Percentiles rank a stretch among this genome's conserved stretches.
Evolutionary conservation across 2,329 filamentous ascomycete genomes (phyloP).

Genomic region (Phyllosticta citriasiana): DNA sequence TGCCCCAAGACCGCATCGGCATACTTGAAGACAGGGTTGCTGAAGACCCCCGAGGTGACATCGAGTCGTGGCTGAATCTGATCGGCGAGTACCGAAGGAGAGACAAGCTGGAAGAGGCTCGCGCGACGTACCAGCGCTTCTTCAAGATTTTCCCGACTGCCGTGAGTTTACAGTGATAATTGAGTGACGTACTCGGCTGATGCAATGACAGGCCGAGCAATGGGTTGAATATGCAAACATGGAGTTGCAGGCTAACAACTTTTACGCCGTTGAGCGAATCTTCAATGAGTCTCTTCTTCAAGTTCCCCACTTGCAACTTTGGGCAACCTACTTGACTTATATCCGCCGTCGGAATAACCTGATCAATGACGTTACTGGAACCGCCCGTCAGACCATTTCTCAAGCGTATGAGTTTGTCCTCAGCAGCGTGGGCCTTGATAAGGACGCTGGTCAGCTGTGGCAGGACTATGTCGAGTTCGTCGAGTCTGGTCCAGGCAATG

Average conservation of each 20-base stretch:
- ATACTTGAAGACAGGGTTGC: slow-evolving; percentile 83
- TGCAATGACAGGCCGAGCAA: slow-evolving; percentile 60
- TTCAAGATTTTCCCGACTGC: slow-evolving; percentile 80
- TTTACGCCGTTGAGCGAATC: slow-evolving; percentile 68
- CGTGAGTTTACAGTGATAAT: slow-evolving; percentile 51
- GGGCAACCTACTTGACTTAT: slow-evolving; percentile 91
- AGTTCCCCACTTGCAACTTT: slow-evolving; percentile 76
- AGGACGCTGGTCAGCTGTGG: slow-evolving; percentile 84
- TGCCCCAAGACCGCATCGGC: slow-evolving; percentile 64
- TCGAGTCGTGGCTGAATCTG: slow-evolving; percentile 82
- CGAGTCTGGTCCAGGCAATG: slow-evolving; percentile 72
- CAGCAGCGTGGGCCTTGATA: slow-evolving; percentile 79
- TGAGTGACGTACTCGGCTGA: background rate
- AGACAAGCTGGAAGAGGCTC: slow-evolving; percentile 71
- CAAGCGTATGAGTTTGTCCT: slow-evolving; percentile 90
- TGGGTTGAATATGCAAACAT: slow-evolving; percentile 85
- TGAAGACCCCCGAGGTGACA: slow-evolving; percentile 84
- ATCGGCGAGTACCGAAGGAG: slow-evolving; percentile 76
- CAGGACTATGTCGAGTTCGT: slow-evolving; percentile 91
- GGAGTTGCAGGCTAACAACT: slow-evolving; percentile 80
- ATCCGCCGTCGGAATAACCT: slow-evolving; percentile 86
- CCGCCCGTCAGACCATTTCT: slow-evolving; percentile 68
- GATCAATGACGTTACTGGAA: slow-evolving; percentile 64
- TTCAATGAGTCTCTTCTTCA: slow-evolving; percentile 71
- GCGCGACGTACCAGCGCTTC: slow-evolving; percentile 76